Base-by-base conservation (phyloP, 768 basidiomycete species). In the Mycena haematopus region DNA sequence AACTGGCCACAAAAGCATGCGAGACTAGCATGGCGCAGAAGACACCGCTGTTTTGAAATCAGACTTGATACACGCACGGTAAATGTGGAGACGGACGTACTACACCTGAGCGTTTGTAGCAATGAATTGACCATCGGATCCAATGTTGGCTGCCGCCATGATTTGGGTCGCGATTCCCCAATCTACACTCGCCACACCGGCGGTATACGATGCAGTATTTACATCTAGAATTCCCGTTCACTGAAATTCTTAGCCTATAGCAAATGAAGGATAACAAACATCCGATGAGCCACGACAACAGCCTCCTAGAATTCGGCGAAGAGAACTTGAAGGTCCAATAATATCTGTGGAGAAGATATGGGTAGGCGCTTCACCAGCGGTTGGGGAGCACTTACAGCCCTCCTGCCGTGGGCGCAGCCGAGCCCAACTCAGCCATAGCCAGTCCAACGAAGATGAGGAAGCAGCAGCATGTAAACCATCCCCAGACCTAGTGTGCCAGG, bases 1-100 rank as follows among this genome's bases (percentile, higher is more conserved):
- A 77, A 65, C 88, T 88, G 67, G 90, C 92, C 25, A 90, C 71
- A 1, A 86, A 60, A 0, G 81, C 89, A 70, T 93, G 89, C 2
- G 82, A 77, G 22, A 89, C 55, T 13, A 93, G 68, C 52, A 93
- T 74, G 6, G 80, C 88, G 22, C 77, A 77, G 65, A 86, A 93
- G 6, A 92, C 82, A 3, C 85, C 90, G 60, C 91, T 91, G 56
- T 40, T 36, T 6, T n/a, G 31, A 33, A 1, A 21, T 24, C 19
- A 68, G 40, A 40, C n/a, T n/a, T n/a, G 19, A n/a, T 36, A n/a
- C n/a, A n/a, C n/a, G n/a, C n/a, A n/a, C n/a, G n/a, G n/a, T n/a
- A n/a, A n/a, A n/a, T n/a, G n/a, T n/a, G n/a, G n/a, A 7, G 15
- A 24, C 2, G 2, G 24, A 72, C 82, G 59, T 67, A 59, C 63